Conservation (phyloP, 75 land plant genomes). For the Cunninghamia lanceolata region DNA sequence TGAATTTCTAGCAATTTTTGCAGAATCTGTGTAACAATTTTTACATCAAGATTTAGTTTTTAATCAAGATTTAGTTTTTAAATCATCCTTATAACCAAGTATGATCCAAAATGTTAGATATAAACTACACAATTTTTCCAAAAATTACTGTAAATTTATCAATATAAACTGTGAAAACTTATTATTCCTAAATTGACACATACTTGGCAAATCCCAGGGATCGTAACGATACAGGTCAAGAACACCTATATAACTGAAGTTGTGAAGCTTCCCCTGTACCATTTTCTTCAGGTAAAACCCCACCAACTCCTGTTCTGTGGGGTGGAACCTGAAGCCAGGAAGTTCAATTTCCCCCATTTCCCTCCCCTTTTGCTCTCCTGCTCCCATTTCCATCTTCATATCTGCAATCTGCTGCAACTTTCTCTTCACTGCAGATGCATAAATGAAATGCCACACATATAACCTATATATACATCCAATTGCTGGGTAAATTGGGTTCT, state of each 20-base stretch:
- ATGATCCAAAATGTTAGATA: too few species aligned
- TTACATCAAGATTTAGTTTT: too few species aligned
- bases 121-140: too few species aligned
- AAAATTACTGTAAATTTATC: too few species aligned
- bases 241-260: conserved; percentile 11
- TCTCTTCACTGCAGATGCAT: background rate
- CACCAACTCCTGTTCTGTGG: conserved; percentile 39
- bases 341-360: background rate
- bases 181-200: background rate
- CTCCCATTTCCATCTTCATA: background rate
- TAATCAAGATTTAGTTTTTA: too few species aligned
- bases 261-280: conserved; percentile 8
- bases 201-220: conserved; percentile 33
- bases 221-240: conserved; percentile 24
- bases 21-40: background rate
- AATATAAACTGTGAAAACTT: too few species aligned
- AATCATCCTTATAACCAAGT: too few species aligned
- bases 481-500: background rate
- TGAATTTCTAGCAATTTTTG: too few species aligned
- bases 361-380: background rate
- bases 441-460: background rate
- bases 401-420: background rate
- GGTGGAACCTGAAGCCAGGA: conserved; percentile 39
- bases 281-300: conserved; percentile 19
- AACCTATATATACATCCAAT: background rate